These are phyloP conservation scores for Colletotrichum melonis DNA, from an alignment of 2,329 filamentous ascomycete genomes.

Conservation along the genomic window DNA sequence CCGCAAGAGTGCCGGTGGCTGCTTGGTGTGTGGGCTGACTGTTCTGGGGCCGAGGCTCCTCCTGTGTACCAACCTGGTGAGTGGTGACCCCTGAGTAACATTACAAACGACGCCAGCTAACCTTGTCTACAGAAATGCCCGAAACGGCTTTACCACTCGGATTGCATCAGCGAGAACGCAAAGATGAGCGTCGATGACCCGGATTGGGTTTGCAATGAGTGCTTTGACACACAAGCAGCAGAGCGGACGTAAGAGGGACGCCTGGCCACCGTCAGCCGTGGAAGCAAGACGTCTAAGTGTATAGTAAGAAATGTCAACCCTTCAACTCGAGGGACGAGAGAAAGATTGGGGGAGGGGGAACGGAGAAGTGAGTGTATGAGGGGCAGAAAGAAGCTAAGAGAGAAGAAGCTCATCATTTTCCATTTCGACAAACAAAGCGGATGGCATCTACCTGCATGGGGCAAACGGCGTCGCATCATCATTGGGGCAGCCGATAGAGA, in stretches of 20 bases:
- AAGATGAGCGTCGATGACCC: slow-evolving; percentile 47
- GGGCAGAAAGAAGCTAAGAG: too few relatives aligned
- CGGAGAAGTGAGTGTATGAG: too few relatives aligned
- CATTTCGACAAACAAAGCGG: slow-evolving; percentile 10
- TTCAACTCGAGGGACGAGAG: background rate
- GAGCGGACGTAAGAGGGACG: slow-evolving; percentile 11
- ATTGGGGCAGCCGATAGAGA: slow-evolving; percentile 3
- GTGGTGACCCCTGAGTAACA: slow-evolving; percentile 32
- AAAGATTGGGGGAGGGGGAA: background rate
- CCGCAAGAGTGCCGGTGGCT: slow-evolving; percentile 57
- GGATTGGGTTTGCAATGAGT: slow-evolving; percentile 38
- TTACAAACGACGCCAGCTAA: slow-evolving; percentile 26
- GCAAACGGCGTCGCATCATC: slow-evolving; percentile 12
- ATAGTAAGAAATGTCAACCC: background rate
- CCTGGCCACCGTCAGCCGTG: background rate
- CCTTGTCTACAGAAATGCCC: slow-evolving; percentile 51
- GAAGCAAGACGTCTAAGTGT: background rate
- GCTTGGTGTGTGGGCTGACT: slow-evolving; percentile 58
- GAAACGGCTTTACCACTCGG: slow-evolving; percentile 59
- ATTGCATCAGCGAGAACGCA: slow-evolving; percentile 51
- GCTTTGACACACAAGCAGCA: slow-evolving; percentile 1
- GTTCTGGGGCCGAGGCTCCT: slow-evolving; percentile 60
- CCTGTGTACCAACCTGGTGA: slow-evolving; percentile 63
- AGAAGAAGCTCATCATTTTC: background rate
- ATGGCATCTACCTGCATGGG: slow-evolving; percentile 23